Base-by-base conservation (phyloP, 495 filamentous ascomycete genomes). In the Penicillium turbatum region DNA sequence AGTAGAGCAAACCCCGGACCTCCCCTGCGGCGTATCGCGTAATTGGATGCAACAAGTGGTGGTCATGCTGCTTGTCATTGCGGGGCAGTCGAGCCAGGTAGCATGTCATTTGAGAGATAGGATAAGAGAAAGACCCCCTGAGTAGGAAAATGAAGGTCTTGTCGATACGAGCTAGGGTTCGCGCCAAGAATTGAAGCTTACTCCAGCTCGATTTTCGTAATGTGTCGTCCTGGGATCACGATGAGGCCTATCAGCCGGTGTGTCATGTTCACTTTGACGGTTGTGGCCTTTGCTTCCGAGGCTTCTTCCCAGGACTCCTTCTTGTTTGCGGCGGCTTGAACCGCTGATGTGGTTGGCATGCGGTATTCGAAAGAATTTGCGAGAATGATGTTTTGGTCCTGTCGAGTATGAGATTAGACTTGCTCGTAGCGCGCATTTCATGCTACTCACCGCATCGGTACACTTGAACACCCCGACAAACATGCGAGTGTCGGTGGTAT, bases 391-490 rank as follows among this genome's bases (percentile, higher is more conserved):
- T 98, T 98, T 44, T 79, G 79, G 38, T 88, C 86, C 87, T 89
- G 31, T 51, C 10, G 13, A n/a, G 31, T 6, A 6, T 24, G 15
- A 13, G 13, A 26, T 60, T 38, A 63, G 56, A 19, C 12, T 41
- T 31, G 31, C 7, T 31, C 27, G n/a, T 29, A 29, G 27, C 32
- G 21, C 15, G 38, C 30, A 51, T 29, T 35, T 35, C 37, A 26
- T 30, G 19, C 46, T 58, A 64, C 73, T 59, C 65, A 95, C 93
- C 45, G 87, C 84, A 74, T 98, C 93, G 17, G 90, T 96, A 71
- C 95, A 97, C 70, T 92, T 97, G 72, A 98, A 88, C 52, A 81
- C 75, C 31, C 93, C 93, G 34, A 89, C 77, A 69, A 97, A 98
- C 74, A 96, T 86, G 37, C 93, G 88, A 24, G 75, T 79, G 67